Evolutionary conservation across 2,329 filamentous ascomycete species (phyloP), one percentile per base, ranked within the genome.

Genomic region (Sordariomycetes sp.): DNA sequence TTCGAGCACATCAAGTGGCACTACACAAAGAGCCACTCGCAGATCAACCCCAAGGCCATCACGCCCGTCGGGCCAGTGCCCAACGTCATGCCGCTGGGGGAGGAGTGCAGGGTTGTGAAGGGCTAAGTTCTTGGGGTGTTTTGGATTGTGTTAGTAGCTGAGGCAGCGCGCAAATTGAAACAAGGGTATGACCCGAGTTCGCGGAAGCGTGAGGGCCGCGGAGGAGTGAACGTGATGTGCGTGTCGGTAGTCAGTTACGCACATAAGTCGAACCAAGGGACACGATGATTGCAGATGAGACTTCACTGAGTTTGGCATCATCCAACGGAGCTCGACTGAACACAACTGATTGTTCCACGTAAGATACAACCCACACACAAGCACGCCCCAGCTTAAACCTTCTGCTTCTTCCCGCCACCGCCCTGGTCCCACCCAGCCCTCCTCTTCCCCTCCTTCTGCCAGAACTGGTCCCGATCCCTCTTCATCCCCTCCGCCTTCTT

Each of bases 1-100:
- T 96, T 95, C 69, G 82, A 95, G 69, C 94, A 99, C 73, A 97
- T 97, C 75, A 96, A 95, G 81, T 86, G 76, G 69, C 82, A 85
- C 68, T 82, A 81, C 68, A 82, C 80, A 60, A 74, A 76, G 64
- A 82, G 78, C 62, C 80, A 84, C 65, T 76, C 75, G 10, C 78
- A 86, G 72, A 85, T 87, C 67, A 87, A 87, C 70, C 84, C 82
- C 17, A 70, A 75, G 54, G 74, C 77, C 45, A 95, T 99, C 66
- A 92, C 90, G 25, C 91, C 92, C 1, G 67, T 95, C 17, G 92
- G 92, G 0, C 92, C 94, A 5, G 64, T 90, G 65, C 91, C 91
- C 45, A 80, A 95, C 72, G 86, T 99, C 61, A 65, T 96, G 71
- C 81, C 80, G 4, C 73, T 87, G 64, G 86, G 86, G 50, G 82